Evolutionary conservation across 768 basidiomycete genomes (phyloP), one percentile per base, ranked within the genome.

Genomic region (Phylloporus rhodoxanthus): DNA sequence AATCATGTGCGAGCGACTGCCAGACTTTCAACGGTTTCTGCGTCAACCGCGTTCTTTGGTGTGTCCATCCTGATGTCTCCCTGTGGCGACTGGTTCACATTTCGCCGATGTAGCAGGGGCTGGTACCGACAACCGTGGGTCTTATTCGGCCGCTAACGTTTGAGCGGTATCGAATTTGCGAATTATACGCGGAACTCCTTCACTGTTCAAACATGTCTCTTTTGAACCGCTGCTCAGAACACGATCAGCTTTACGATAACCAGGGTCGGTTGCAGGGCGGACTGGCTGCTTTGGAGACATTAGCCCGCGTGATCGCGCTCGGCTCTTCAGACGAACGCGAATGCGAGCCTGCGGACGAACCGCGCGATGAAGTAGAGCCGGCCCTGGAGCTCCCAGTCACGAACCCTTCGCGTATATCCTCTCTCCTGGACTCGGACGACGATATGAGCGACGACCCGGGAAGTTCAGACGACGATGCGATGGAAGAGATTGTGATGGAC

Each of bases 191-290:
- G 17, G 96, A 99, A 64, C 81, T 99, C 5, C 72, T 98, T 21
- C 96, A 99, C 63, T 96, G 93, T 65, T 98, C 96, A 15, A 98
- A 96, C 61, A 98, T 99, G 95, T 84, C 89, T 5, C 78, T 98
- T 20, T 75, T 98, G 23, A 98, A 98, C 64, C 89, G 96, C 9
- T 69, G 79, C 1, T 63, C 78, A 0, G 82, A 85, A 41, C 82
- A 77, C 48, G 78, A 80, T 40, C 75, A 80, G 20, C 71, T 83
- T n/a, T 93, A 91, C 66, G 90, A 91, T 61, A 71, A 74, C 1
- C 81, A 90, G 45, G 95, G 95, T 17, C 81, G 89, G 23, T 70
- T 99, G 37, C 82, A 85, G 57, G 92, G 92, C n/a, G 94, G 95
- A 5, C 69, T 96, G 10, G 72, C 81, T 2, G 84, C 86, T 11